A percentile compares a stretch with the other conserved stretches of the same genome.
phyloP scores from a whole-genome alignment of 441 rosid species.

The Euphorbia schlechtendalii region DNA sequence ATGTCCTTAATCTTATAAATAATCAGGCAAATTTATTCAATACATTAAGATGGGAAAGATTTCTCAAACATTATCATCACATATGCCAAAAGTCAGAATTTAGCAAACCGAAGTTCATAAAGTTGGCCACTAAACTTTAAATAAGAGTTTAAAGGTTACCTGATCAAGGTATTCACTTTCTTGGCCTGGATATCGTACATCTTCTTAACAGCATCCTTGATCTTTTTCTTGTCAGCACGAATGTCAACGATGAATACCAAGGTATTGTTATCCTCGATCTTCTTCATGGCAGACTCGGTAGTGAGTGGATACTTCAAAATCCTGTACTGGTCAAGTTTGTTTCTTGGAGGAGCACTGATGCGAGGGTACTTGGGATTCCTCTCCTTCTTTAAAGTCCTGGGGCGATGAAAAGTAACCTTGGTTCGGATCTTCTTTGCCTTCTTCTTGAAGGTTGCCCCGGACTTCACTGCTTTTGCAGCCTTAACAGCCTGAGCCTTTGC shows the following conservation, averaged over 20 bases:
- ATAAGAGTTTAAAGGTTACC: no score
- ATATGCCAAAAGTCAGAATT: no score
- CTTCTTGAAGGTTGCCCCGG: slow-evolving; percentile 63
- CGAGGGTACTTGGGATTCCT: slow-evolving; percentile 67
- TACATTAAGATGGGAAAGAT: no score
- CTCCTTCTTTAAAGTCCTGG: slow-evolving; percentile 63
- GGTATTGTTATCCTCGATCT: slow-evolving; percentile 91
- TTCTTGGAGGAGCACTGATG: slow-evolving; percentile 56
- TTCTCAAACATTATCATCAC: no score
- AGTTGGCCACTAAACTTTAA: no score
- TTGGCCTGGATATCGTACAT: slow-evolving; percentile 90
- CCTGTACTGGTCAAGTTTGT: slow-evolving; percentile 73
- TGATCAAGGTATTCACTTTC: slow-evolving; percentile 91
- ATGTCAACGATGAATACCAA: slow-evolving; percentile 87
- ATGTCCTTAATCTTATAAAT: no score
- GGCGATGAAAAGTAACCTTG: slow-evolving; percentile 78
- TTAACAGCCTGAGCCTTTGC: slow-evolving; percentile 74
- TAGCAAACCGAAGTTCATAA: no score
- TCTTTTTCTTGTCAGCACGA: slow-evolving; percentile 86
- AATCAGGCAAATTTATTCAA: no score
- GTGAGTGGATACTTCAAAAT: slow-evolving; percentile 71
- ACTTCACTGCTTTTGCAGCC: slow-evolving; percentile 80
- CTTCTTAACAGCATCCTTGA: slow-evolving; percentile 82
- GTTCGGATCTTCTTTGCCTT: slow-evolving; percentile 67
- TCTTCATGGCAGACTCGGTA: slow-evolving; percentile 81